A percentile compares a stretch with the other conserved stretches of the same genome.
phyloP scores from a whole-genome alignment of 768 basidiomycete species.

The Tylopilus balloui region DNA sequence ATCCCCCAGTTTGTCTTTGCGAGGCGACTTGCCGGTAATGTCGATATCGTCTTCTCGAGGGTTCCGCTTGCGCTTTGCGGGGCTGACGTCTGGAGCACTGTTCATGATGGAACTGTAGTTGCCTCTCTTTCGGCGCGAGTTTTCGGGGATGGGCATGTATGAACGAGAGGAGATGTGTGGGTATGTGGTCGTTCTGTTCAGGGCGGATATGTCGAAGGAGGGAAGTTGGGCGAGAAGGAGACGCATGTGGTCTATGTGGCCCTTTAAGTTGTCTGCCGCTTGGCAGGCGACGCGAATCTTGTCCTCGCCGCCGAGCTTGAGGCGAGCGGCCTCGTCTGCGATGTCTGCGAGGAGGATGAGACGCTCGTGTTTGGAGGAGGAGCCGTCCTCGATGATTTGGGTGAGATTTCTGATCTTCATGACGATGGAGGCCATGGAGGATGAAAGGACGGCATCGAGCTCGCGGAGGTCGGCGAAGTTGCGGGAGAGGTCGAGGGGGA shows the following conservation, averaged over 20 bases:
- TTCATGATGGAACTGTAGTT: conserved; percentile 52
- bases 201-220: conserved; percentile 51
- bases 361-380: conserved; percentile 60
- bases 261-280: conserved; percentile 82
- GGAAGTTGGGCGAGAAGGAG: conserved; percentile 60
- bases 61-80: conserved; percentile 59
- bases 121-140: conserved; percentile 57
- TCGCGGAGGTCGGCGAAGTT: conserved; percentile 95
- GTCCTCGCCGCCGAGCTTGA: conserved; percentile 95
- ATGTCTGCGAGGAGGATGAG: conserved; percentile 88
- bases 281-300: conserved; percentile 93
- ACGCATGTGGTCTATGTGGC: conserved; percentile 57
- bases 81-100: conserved; percentile 52
- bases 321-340: conserved; percentile 86
- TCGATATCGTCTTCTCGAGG: conserved; percentile 65
- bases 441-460: conserved; percentile 94
- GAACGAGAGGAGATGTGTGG: conserved; percentile 71
- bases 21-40: conserved; percentile 49
- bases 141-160: conserved; percentile 65
- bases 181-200: conserved; percentile 64
- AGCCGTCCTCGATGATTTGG: conserved; percentile 65
- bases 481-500: conserved; percentile 91
- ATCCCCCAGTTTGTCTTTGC: conserved; percentile 54
- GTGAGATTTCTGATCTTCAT: conserved; percentile 73
- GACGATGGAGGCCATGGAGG: conserved; percentile 79